These are phyloP conservation scores for Yarrowia alimentaria DNA, from an alignment of 805 yeast genomes.

Conservation along the genomic window DNA sequence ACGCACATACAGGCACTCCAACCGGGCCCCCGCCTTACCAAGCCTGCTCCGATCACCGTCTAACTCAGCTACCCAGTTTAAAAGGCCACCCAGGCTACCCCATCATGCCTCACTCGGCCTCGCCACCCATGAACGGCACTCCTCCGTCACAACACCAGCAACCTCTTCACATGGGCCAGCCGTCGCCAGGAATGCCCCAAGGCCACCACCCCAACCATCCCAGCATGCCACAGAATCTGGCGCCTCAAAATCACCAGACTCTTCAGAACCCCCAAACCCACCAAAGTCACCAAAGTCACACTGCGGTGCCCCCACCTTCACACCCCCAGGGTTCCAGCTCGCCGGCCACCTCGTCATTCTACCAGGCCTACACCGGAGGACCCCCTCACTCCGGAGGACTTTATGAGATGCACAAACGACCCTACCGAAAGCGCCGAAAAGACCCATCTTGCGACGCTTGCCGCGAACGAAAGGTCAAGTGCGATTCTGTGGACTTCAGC, in stretches of 20 bases:
- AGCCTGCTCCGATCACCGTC: no score
- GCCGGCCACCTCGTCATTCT: conserved; percentile 2
- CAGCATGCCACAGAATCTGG: no score
- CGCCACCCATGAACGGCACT: conserved; percentile 2
- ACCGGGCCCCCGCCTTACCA: no score
- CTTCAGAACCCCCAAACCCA: no score
- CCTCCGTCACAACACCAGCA: no score
- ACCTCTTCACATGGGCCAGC: conserved; percentile 1
- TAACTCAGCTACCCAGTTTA: conserved; percentile 15
- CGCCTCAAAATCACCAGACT: no score
- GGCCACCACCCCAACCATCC: background rate
- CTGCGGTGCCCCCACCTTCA: background rate
- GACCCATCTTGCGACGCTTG: conserved; percentile 40
- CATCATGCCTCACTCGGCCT: conserved; percentile 18
- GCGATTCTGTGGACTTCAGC: conserved; percentile 38
- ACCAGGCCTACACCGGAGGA: conserved; percentile 7
- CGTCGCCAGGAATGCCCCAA: background rate
- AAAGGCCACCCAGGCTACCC: conserved; percentile 18
- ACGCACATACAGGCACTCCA: no score
- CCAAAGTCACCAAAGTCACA: no score
- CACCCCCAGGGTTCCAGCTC: background rate
- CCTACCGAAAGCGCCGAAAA: conserved; percentile 37
- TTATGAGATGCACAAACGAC: conserved; percentile 29
- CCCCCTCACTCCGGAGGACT: conserved; percentile 4
- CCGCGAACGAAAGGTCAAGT: conserved; percentile 38